Base-by-base conservation (phyloP, 257 asterid genomes). In the Oldenlandia corymbosa region DNA sequence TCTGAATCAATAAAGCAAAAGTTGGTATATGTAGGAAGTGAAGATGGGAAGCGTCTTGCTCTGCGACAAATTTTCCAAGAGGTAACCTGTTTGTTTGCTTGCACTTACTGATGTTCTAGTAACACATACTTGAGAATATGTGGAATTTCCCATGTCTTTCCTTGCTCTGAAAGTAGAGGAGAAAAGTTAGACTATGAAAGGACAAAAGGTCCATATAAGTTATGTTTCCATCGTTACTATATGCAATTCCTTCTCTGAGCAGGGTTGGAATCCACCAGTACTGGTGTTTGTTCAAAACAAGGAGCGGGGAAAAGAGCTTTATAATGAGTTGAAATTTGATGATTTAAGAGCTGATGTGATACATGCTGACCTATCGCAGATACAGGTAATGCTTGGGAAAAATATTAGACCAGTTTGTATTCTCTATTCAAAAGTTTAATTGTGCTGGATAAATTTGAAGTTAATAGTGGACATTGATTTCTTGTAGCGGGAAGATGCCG, bases 1-100 rank as follows among this genome's bases (percentile, higher is more conserved):
- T 91, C 95, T 56, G 90, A 85, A 60, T 70, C 86, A 30, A 81
- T 93, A 69, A 87, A 87, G 80, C 99, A 93, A 76, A 83, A 82
- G 74, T 82, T 93, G 66, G 73, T 81, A 39, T 93, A 69, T 62
- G 99, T 85, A 20, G 99, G 99, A 67, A 93, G 96, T 58, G 99
- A 93, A 81, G 96, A 93, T 78, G 99, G 99, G 64, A 93, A 90
- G 75, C 87, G 87, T 70, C 75, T 87, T 58, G 99, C 94, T 66
- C 96, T 93, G 80, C 97, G 85, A 42, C 99, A 90, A 80, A 75
- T 83, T 75, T 91, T 91, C 80, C 72, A 81, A 36, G 88, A 88
- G 95, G 98, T 88, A 84, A 58, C 64, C 20, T 34, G 63, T 48
- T 71, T 14, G 43, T 67, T 12, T 50, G 47, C 48, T 23, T 36